Evolutionary conservation across 345 rosid genomes (phyloP).

Genomic region (Eucalyptus globulus): DNA sequence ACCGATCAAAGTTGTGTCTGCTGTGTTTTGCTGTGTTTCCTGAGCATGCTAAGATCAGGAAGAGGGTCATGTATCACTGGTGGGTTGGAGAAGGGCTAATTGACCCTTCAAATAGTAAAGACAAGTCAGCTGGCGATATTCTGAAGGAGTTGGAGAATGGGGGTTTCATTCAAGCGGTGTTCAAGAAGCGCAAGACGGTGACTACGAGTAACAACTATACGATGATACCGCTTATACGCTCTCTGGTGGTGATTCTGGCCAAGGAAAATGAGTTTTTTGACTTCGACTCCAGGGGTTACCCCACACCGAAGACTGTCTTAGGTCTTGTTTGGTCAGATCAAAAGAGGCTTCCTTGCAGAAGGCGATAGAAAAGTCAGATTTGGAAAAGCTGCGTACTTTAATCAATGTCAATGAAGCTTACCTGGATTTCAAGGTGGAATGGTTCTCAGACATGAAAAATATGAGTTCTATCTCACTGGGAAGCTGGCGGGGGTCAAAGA

Average conservation of each 20-base stretch:
- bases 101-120: neutral
- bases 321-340: neutral
- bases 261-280: neutral
- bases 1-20: neutral
- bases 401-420: slow-evolving; percentile 8
- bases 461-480: slow-evolving; percentile 20
- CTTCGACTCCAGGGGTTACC: neutral
- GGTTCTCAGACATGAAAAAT: slow-evolving; percentile 3
- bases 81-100: slow-evolving; percentile 7
- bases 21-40: neutral
- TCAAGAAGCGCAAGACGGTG: neutral
- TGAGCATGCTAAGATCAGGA: neutral
- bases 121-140: neutral
- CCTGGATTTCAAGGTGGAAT: slow-evolving; percentile 4
- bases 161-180: neutral
- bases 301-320: neutral
- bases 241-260: neutral
- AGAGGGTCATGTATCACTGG: slow-evolving; percentile 1
- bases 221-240: neutral
- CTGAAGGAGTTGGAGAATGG: neutral
- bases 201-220: neutral
- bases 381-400: neutral
- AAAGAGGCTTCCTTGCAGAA: neutral
- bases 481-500: slow-evolving; percentile 6
- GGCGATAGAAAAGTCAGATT: neutral